These are phyloP conservation scores for Xylariomycetidae sp. DNA, from an alignment of 2,329 filamentous ascomycete species.

Conservation along the genomic window DNA sequence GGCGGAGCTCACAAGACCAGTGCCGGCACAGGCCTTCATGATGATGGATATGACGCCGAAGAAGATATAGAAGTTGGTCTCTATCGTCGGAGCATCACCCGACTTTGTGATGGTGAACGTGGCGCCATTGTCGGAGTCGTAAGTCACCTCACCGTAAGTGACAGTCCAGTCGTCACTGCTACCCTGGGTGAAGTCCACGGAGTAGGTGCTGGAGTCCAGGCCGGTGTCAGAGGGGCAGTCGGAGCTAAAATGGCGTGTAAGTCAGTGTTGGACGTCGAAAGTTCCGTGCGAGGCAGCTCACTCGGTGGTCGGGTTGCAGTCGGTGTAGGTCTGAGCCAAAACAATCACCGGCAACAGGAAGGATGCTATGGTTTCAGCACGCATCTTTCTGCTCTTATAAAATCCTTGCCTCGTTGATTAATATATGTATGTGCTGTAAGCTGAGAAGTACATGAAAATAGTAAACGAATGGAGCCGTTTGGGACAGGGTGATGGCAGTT, in stretches of 20 bases:
- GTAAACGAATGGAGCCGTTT: too few species aligned
- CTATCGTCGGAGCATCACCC: slow-evolving; percentile 52
- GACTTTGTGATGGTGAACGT: slow-evolving; percentile 48
- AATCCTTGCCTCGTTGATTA: too few species aligned
- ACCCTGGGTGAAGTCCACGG: background rate
- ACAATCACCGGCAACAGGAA: too few species aligned
- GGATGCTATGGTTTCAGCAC: too few species aligned
- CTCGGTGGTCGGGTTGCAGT: slow-evolving; percentile 6
- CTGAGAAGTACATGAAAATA: too few species aligned
- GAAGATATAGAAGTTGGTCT: slow-evolving; percentile 71
- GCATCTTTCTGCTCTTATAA: too few species aligned
- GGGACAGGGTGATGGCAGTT: too few species aligned
- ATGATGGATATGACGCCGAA: slow-evolving; percentile 64
- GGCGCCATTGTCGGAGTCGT: slow-evolving; percentile 4
- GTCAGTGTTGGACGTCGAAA: background rate
- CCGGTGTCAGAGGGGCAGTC: background rate
- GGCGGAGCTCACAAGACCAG: slow-evolving; percentile 66
- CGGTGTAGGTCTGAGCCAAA: slow-evolving; percentile 6
- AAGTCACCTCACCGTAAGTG: slow-evolving; percentile 1
- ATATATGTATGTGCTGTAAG: too few species aligned
- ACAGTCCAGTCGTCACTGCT: background rate
- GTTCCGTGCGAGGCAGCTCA: background rate
- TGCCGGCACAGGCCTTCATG: slow-evolving; percentile 62
- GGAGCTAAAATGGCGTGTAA: background rate
- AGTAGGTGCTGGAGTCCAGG: background rate